Conservation (phyloP, 306 rosid genomes). For the Cicer pinnatifidum region DNA sequence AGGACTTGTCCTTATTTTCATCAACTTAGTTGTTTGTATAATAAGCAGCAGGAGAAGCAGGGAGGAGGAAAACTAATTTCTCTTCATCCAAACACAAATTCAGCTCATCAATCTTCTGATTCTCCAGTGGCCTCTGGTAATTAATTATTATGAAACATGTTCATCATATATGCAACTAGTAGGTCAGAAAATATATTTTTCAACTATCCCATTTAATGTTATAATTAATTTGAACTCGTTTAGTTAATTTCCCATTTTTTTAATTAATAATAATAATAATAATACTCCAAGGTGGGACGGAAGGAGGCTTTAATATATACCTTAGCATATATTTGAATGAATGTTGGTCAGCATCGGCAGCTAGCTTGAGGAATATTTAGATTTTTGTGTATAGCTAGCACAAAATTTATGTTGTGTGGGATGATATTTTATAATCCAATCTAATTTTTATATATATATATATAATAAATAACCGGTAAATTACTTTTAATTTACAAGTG, state of each 20-base stretch:
- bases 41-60: slow-evolving; percentile 35
- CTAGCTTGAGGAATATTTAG: too few relatives aligned
- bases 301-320: too few relatives aligned
- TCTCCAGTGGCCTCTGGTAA: not conserved
- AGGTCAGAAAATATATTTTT: not conserved
- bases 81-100: not conserved
- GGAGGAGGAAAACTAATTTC: slow-evolving; percentile 43
- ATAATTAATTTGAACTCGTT: not conserved
- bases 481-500: too few relatives aligned
- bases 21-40: slow-evolving; percentile 63
- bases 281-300: not conserved
- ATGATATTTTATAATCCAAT: too few relatives aligned
- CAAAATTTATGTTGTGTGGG: too few relatives aligned
- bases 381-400: too few relatives aligned
- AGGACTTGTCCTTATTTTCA: slow-evolving; percentile 94
- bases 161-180: not conserved
- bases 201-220: not conserved
- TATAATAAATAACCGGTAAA: too few relatives aligned
- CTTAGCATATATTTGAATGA: too few relatives aligned
- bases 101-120: slow-evolving; percentile 11
- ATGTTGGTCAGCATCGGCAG: too few relatives aligned
- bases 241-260: not conserved
- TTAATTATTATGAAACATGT: not conserved
- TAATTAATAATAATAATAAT: not conserved
- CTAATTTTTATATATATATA: too few relatives aligned